Evolutionary conservation across 139 green algal genomes (phyloP), one percentile per base, ranked within the genome.

Genomic region (Volvox africanus): DNA sequence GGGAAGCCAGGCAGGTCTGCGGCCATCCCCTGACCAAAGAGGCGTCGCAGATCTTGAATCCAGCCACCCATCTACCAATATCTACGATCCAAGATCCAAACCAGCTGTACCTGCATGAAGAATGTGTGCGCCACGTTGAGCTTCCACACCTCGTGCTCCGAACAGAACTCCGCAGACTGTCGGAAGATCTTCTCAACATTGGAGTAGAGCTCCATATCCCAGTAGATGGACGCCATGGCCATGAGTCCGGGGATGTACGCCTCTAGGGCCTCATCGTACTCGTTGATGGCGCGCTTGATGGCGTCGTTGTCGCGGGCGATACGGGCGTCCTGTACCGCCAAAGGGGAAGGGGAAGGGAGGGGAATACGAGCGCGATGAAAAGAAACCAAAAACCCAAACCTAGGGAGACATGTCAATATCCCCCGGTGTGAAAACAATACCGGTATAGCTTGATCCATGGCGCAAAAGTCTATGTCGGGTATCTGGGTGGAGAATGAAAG

Each of bases 41-140:
- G n/a, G n/a, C n/a, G n/a, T n/a, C 44, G 44, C 44, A 55, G 9
- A 55, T 55, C 44, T 55, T 55, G 44, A 9, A 55, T 55, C 44
- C 44, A 14, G 5, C 44, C 44, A 5, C 44, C 44, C 5, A 55
- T n/a, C n/a, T 14, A 55, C 44, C 44, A 55, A 55, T 5, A 55
- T 55, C 44, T 55, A 55, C 44, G 9, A 55, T 55, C 44, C 44
- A 55, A 55, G 44, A 55, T 55, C 44, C 44, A n/a, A n/a, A n/a
- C n/a, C n/a, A 9, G 44, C 44, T 9, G 44, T 55, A 9, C 95
- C 94, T 98, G 96, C 93, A 98, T 97, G 89, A 99, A 98, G 88
- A 97, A 96, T 0, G 95, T 97, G 93, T 99, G 97, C 28, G 96
- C 97, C 44, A 98, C 92, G 93, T 99, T 99, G 65, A 98, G 95